A percentile compares a stretch with the other conserved stretches of the same genome.
Evolutionary conservation across 352 stramenopile genomes (phyloP).

Genomic region (Phytophthora boehmeriae): DNA sequence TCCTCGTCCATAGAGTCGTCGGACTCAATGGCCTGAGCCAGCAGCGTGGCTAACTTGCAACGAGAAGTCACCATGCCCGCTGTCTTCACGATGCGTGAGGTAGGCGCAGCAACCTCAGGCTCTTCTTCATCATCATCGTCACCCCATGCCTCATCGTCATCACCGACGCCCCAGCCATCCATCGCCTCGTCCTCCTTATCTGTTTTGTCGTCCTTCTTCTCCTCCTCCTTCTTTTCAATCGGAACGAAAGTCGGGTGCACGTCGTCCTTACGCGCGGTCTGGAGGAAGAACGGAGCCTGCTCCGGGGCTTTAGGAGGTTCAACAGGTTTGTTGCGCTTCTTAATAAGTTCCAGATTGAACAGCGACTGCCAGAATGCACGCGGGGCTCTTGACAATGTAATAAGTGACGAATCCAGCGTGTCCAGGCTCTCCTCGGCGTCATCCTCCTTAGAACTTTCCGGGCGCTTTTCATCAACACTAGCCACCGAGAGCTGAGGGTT

Average conservation of each 20-base stretch:
- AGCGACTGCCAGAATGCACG: slow-evolving; percentile 91
- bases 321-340: slow-evolving; percentile 96
- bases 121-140: slow-evolving; percentile 49
- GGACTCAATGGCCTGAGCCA: slow-evolving; percentile 42
- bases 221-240: slow-evolving; percentile 35
- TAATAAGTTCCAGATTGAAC: slow-evolving; percentile 94
- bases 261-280: slow-evolving; percentile 86
- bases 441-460: slow-evolving; percentile 50
- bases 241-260: slow-evolving; percentile 81
- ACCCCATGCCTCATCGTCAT: slow-evolving; percentile 72
- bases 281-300: slow-evolving; percentile 95
- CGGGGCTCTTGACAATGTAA: slow-evolving; percentile 79
- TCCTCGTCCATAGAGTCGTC: slow-evolving; percentile 17
- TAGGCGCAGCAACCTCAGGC: slow-evolving; percentile 28
- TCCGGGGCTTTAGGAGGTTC: slow-evolving; percentile 94
- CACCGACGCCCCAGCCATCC: slow-evolving; percentile 68
- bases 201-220: slow-evolving; percentile 27
- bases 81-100: slow-evolving; percentile 76
- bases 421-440: slow-evolving; percentile 41
- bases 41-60: slow-evolving; percentile 70
- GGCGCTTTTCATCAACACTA: slow-evolving; percentile 44
- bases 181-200: slow-evolving; percentile 45
- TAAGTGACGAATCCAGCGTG: slow-evolving; percentile 64
- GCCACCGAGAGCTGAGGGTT: slow-evolving; percentile 53
- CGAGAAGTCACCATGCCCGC: slow-evolving; percentile 72